phyloP scores from a whole-genome alignment of 1,284 basidiomycete genomes.

The Heterobasidion parviporum region DNA sequence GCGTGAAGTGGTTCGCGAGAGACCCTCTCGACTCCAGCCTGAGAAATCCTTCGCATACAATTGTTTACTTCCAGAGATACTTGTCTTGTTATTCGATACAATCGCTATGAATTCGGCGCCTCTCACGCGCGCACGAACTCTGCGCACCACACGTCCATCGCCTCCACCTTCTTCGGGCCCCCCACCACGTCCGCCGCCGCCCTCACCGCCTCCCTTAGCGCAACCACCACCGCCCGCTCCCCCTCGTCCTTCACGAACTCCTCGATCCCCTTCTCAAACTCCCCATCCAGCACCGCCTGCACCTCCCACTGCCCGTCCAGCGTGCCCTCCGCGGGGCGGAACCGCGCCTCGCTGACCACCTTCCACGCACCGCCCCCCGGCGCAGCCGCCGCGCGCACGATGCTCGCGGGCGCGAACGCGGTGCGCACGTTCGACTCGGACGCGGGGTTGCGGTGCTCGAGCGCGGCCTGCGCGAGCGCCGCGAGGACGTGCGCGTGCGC shows the following conservation, averaged over 20 bases:
- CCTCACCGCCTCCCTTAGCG: constrained; percentile 19
- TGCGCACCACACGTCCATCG: constrained; percentile 27
- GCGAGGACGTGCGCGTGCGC: constrained; percentile 28
- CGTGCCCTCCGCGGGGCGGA: constrained; percentile 21
- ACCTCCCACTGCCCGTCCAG: constrained; percentile 31
- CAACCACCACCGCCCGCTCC: constrained; percentile 20
- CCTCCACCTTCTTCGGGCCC: constrained; percentile 13
- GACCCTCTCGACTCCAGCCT: too few species aligned
- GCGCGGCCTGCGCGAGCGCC: constrained; percentile 27
- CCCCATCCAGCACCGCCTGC: constrained; percentile 12
- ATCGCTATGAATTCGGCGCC: too few species aligned
- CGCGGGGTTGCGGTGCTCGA: constrained; percentile 25
- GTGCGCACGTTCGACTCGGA: constrained; percentile 30
- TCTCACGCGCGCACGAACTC: constrained; percentile 2
- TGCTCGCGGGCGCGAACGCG: constrained; percentile 24
- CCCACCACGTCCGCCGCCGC: constrained; percentile 9
- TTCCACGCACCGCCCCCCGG: constrained; percentile 16
- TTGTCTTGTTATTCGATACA: too few species aligned
- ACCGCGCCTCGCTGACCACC: constrained; percentile 16
- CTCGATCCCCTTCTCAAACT: constrained; percentile 15
- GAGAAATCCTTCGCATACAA: too few species aligned
- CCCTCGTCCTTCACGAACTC: constrained; percentile 16
- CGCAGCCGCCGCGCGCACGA: constrained; percentile 21
- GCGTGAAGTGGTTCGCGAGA: too few species aligned
- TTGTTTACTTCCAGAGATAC: too few species aligned